phyloP scores from a whole-genome alignment of 1,284 basidiomycete genomes.

The Cutaneotrichosporon daszewskae region DNA sequence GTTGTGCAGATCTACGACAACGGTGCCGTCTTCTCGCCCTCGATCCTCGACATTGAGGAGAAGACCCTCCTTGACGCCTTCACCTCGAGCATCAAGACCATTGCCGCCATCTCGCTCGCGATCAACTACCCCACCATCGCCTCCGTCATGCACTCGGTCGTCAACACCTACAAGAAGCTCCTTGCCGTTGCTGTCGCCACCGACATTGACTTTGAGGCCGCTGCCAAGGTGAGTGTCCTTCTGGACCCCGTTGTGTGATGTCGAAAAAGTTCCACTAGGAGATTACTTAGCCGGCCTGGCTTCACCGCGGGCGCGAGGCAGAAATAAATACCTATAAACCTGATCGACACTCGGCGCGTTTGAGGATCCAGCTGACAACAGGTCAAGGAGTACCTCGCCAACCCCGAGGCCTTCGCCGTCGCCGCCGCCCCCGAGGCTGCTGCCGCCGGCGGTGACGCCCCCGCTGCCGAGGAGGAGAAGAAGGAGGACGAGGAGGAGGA shows the following conservation, averaged over 20 bases:
- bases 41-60: slow-evolving; percentile 93
- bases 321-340: too few species aligned
- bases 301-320: slow-evolving; percentile 33
- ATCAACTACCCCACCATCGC: slow-evolving; percentile 94
- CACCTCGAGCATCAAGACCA: slow-evolving; percentile 85
- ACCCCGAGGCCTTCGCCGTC: slow-evolving; percentile 90
- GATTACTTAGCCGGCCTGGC: slow-evolving; percentile 51
- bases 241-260: slow-evolving; percentile 20
- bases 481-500: slow-evolving; percentile 69
- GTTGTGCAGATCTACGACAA: slow-evolving; percentile 90
- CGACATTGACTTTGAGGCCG: slow-evolving; percentile 91
- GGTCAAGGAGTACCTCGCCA: slow-evolving; percentile 94
- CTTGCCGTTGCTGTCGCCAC: slow-evolving; percentile 85
- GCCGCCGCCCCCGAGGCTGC: slow-evolving; percentile 62
- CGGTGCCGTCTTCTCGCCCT: slow-evolving; percentile 82
- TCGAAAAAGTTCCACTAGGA: slow-evolving; percentile 41
- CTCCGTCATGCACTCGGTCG: slow-evolving; percentile 86
- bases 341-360: background rate
- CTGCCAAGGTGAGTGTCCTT: slow-evolving; percentile 68
- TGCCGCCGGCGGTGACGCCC: slow-evolving; percentile 54
- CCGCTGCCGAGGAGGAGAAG: slow-evolving; percentile 52
- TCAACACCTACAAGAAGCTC: slow-evolving; percentile 99
- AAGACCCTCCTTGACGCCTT: slow-evolving; percentile 85
- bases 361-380: slow-evolving; percentile 41
- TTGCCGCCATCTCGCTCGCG: slow-evolving; percentile 92